These are phyloP conservation scores for Trichoderma sp. DNA, from an alignment of 2,329 filamentous ascomycete species.

Conservation along the genomic window DNA sequence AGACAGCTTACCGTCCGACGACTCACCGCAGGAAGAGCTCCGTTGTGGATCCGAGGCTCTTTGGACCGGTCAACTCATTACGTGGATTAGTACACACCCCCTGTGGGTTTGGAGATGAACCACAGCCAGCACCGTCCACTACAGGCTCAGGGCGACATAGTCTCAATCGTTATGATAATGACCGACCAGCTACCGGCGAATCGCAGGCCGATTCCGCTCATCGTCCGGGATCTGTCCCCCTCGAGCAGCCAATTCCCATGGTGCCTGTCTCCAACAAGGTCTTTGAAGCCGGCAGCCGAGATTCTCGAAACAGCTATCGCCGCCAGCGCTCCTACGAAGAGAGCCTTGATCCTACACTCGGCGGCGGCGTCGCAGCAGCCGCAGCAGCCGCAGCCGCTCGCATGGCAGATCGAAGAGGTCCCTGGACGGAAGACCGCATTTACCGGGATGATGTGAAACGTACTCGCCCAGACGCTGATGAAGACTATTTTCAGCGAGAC, in stretches of 20 bases:
- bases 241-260: slow-evolving; percentile 86
- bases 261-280: slow-evolving; percentile 71
- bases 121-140: slow-evolving; percentile 37
- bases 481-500: slow-evolving; percentile 12
- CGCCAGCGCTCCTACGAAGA: slow-evolving; percentile 45
- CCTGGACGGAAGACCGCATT: slow-evolving; percentile 33
- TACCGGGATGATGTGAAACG: slow-evolving; percentile 32
- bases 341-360: slow-evolving; percentile 38
- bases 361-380: slow-evolving; percentile 52
- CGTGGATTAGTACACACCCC: slow-evolving; percentile 58
- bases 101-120: slow-evolving; percentile 55
- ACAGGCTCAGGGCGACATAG: slow-evolving; percentile 61
- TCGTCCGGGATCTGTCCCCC: slow-evolving; percentile 64
- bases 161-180: slow-evolving; percentile 63
- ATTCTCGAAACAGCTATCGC: slow-evolving; percentile 39
- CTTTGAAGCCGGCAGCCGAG: slow-evolving; percentile 55
- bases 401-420: slow-evolving; percentile 34
- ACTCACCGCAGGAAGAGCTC: slow-evolving; percentile 48
- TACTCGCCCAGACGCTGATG: slow-evolving; percentile 21
- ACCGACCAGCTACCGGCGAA: slow-evolving; percentile 53
- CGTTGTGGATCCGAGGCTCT: slow-evolving; percentile 61
- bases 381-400: slow-evolving; percentile 52
- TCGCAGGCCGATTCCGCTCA: slow-evolving; percentile 46
- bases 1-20: neutral
- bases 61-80: slow-evolving; percentile 65